Evolutionary conservation across 768 basidiomycete species (phyloP).

Genomic region (Leccinum broughii): DNA sequence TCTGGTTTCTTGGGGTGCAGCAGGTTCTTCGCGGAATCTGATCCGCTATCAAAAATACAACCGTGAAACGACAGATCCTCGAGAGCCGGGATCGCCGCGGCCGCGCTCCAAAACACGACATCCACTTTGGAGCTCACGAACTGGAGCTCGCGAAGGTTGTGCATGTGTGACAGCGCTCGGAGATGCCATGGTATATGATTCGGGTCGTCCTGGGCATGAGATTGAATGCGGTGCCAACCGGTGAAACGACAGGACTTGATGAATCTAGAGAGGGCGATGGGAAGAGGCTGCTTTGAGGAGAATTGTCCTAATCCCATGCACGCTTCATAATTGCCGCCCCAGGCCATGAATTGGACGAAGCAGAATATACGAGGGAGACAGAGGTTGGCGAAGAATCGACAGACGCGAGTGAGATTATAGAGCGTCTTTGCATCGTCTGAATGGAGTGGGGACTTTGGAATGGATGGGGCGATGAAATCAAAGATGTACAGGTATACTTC

Average conservation of each 20-base stretch:
- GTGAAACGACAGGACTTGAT: background rate
- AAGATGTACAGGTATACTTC: background rate
- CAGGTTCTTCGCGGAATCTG: no score
- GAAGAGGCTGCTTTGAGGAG: background rate
- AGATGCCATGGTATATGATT: no score
- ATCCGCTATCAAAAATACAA: background rate
- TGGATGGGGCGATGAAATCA: background rate
- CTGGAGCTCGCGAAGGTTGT: background rate
- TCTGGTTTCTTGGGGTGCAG: background rate
- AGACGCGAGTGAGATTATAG: background rate
- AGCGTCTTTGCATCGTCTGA: background rate
- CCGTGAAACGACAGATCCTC: background rate
- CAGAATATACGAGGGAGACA: background rate
- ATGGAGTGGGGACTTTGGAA: background rate
- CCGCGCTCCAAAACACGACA: background rate
- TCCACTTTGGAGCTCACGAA: background rate
- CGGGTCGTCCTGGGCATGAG: no score
- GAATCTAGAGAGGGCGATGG: background rate
- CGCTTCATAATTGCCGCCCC: no score
- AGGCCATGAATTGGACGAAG: background rate
- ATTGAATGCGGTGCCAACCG: background rate
- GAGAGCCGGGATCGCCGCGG: background rate
- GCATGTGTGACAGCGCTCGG: background rate
- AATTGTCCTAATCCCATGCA: background rate
- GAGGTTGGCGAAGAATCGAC: background rate